A percentile compares a stretch with the other conserved stretches of the same genome.
These are phyloP conservation scores for Sungouiozyma ichnusensis DNA, from an alignment of 805 yeast species.

Conservation along the genomic window DNA sequence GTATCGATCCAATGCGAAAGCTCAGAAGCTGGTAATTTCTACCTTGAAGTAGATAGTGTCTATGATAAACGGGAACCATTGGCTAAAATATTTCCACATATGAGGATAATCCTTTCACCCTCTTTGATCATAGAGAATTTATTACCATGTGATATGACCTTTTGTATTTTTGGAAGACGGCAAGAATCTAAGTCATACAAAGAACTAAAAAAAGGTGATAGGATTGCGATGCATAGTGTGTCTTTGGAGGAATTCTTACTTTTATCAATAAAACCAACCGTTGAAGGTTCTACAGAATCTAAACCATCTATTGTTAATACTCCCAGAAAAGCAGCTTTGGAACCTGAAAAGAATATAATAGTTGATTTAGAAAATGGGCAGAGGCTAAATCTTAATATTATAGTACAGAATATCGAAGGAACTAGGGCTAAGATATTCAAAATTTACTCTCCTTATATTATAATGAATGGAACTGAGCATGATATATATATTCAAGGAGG, in stretches of 20 bases:
- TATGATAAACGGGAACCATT: constrained; percentile 61
- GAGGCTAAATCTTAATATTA: constrained; percentile 48
- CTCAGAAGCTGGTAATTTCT: constrained; percentile 39
- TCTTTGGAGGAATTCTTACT: constrained; percentile 61
- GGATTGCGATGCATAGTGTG: constrained; percentile 71
- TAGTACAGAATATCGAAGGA: constrained; percentile 44
- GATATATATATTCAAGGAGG: constrained; percentile 50
- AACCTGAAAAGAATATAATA: constrained; percentile 42
- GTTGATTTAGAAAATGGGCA: constrained; percentile 59
- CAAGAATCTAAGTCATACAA: constrained; percentile 58
- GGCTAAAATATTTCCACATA: constrained; percentile 70
- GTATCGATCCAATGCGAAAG: constrained; percentile 49
- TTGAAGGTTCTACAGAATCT: constrained; percentile 30
- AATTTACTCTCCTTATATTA: constrained; percentile 75
- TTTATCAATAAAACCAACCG: constrained; percentile 56
- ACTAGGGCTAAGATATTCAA: constrained; percentile 49
- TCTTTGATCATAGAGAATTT: constrained; percentile 80
- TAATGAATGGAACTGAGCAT: constrained; percentile 70
- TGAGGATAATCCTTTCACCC: constrained; percentile 66
- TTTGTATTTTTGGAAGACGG: constrained; percentile 67
- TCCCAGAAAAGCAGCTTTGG: constrained; percentile 43
- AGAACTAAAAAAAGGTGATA: constrained; percentile 49
- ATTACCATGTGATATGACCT: constrained; percentile 70
- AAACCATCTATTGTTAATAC: constrained; percentile 34
- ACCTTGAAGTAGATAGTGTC: constrained; percentile 62